phyloP scores from a whole-genome alignment of 1,284 basidiomycete species.

The Ganoderma meredithae region DNA sequence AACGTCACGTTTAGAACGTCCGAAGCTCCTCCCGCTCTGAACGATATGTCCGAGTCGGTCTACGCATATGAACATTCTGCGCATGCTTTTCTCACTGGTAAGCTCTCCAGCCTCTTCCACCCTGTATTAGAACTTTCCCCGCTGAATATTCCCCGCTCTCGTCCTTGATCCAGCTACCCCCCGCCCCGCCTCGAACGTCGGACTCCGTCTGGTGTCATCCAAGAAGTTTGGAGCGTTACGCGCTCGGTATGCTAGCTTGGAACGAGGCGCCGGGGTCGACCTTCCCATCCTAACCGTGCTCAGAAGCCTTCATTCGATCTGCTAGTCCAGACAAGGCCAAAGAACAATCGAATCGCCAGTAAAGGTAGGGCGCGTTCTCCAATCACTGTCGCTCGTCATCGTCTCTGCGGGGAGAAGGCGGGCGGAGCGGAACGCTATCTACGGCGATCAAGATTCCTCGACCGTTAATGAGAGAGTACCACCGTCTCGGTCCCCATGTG shows the following conservation, averaged over 20 bases:
- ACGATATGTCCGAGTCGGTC: conserved; percentile 22
- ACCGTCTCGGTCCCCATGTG: conserved; percentile 24
- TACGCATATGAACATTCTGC: conserved; percentile 26
- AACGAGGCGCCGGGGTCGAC: conserved; percentile 24
- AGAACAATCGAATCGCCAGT: conserved; percentile 10
- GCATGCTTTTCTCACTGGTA: conserved; percentile 25
- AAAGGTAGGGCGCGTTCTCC: not conserved
- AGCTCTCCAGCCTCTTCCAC: conserved; percentile 8
- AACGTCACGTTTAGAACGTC: conserved; percentile 7
- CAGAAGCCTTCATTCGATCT: conserved; percentile 21
- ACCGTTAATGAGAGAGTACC: conserved; percentile 34
- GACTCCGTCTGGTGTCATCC: conserved; percentile 14
- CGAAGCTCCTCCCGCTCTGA: conserved; percentile 19
- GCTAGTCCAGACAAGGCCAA: conserved; percentile 16
- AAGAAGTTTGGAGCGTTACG: conserved; percentile 12
- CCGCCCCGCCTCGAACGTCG: conserved; percentile 9
- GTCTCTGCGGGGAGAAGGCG: conserved; percentile 23
- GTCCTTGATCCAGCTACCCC: conserved; percentile 11
- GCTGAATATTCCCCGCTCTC: conserved; percentile 11
- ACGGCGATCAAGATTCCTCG: conserved; percentile 35
- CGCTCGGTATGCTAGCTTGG: conserved; percentile 14
- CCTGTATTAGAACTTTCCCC: conserved; percentile 11
- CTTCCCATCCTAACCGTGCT: conserved; percentile 24
- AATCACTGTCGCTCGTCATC: conserved; percentile 8
- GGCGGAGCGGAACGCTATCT: conserved; percentile 25